A percentile compares a stretch with the other conserved stretches of the same genome.
These are phyloP conservation scores for Curvularia eragrostidis DNA, from an alignment of 2,329 filamentous ascomycete species.

Conservation along the genomic window DNA sequence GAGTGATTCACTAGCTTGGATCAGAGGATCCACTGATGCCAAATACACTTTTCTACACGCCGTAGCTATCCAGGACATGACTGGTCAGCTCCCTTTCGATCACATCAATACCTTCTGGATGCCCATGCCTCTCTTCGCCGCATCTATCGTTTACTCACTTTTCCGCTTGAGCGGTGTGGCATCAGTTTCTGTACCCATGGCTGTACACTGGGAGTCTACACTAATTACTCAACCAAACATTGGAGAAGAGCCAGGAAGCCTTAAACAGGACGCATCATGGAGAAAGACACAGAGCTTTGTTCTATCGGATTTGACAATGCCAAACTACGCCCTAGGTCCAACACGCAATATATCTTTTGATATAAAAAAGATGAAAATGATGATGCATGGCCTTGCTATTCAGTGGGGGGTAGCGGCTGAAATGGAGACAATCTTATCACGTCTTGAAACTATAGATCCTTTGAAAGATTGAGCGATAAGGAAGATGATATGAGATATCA, in stretches of 20 bases:
- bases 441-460: neutral
- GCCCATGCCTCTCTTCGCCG: neutral
- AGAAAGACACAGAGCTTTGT: neutral
- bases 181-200: neutral
- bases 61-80: neutral
- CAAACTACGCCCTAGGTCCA: neutral
- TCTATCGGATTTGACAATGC: neutral
- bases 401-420: neutral
- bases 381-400: neutral
- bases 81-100: neutral
- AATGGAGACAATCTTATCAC: neutral
- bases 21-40: neutral
- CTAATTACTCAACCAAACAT: neutral
- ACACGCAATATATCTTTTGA: neutral
- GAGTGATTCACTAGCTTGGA: neutral
- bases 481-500: neutral
- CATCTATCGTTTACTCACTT: neutral
- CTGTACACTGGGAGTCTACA: neutral
- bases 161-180: neutral
- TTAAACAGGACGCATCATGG: neutral
- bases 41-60: neutral
- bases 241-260: neutral
- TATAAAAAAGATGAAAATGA: neutral
- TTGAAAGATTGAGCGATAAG: neutral
- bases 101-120: neutral